These are phyloP conservation scores for Flagelloscypha sp. DNA, from an alignment of 768 basidiomycete genomes.

Conservation along the genomic window DNA sequence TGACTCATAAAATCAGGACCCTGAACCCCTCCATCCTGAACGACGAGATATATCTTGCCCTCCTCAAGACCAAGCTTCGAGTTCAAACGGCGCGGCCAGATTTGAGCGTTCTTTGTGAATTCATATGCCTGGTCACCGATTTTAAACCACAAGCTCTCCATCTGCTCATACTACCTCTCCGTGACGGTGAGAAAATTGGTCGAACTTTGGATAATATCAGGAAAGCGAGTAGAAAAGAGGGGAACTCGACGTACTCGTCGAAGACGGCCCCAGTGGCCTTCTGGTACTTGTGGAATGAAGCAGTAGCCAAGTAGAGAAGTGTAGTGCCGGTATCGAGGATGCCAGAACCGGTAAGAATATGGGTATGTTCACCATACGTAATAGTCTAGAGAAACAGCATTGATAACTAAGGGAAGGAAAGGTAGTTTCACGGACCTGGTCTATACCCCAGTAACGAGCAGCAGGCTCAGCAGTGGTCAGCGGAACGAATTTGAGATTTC, in stretches of 20 bases:
- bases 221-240: background rate
- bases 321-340: constrained; percentile 51
- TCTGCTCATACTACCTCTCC: constrained; percentile 33
- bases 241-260: constrained; percentile 31
- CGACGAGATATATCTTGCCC: constrained; percentile 46
- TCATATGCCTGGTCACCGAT: constrained; percentile 47
- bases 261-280: constrained; percentile 41
- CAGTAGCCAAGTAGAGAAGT: constrained; percentile 46
- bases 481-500: constrained; percentile 27
- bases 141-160: constrained; percentile 45
- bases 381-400: no score
- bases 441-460: constrained; percentile 41
- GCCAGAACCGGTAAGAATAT: constrained; percentile 32
- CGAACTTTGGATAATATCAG: constrained; percentile 20
- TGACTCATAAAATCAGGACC: constrained; percentile 61
- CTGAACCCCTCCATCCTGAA: constrained; percentile 48
- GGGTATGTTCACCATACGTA: constrained; percentile 24
- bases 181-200: constrained; percentile 56
- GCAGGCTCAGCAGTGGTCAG: constrained; percentile 40
- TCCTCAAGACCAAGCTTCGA: constrained; percentile 44
- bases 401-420: no score
- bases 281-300: constrained; percentile 50
- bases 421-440: no score
- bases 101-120: constrained; percentile 57
- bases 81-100: constrained; percentile 60